Evolutionary conservation across 2,329 filamentous ascomycete genomes (phyloP).

Genomic region (Aspergillus sp.): DNA sequence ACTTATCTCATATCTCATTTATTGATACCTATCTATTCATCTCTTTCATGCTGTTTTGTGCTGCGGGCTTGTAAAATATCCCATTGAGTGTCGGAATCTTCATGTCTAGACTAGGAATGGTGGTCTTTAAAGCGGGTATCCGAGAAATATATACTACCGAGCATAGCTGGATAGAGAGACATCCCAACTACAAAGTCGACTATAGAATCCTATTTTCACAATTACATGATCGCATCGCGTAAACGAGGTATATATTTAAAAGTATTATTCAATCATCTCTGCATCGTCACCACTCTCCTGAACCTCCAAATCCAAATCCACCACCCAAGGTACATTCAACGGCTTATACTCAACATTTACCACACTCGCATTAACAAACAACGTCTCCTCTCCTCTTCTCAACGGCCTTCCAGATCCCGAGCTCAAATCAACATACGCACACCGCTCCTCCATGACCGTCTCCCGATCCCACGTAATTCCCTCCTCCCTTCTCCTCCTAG

Average conservation of each 20-base stretch:
- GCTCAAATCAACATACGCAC: slow-evolving; percentile 42
- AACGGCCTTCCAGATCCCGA: slow-evolving; percentile 35
- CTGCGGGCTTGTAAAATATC: slow-evolving; percentile 18
- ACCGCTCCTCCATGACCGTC: slow-evolving; percentile 36
- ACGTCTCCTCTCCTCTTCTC: slow-evolving; percentile 54
- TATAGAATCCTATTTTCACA: not conserved
- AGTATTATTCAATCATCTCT: not conserved
- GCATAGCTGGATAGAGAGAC: not conserved
- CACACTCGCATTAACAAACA: slow-evolving; percentile 64
- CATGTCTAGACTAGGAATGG: not conserved
- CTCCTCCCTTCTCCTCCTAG: not conserved
- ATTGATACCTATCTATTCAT: slow-evolving; percentile 16
- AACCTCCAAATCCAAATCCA: slow-evolving; percentile 54
- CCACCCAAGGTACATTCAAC: slow-evolving; percentile 59
- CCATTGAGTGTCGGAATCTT: not conserved
- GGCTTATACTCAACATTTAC: slow-evolving; percentile 56
- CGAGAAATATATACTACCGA: not conserved
- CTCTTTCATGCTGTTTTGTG: slow-evolving; percentile 14
- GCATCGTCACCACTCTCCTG: not conserved
- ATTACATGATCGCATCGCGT: not conserved
- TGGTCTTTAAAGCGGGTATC: not conserved
- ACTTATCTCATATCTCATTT: slow-evolving; percentile 14
- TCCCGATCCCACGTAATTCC: slow-evolving; percentile 27
- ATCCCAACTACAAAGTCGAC: not conserved
- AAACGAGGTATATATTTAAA: not conserved